A percentile compares a stretch with the other conserved stretches of the same genome.
These are phyloP conservation scores for Scolecobasidium constrictum DNA, from an alignment of 2,329 filamentous ascomycete species.

Conservation along the genomic window DNA sequence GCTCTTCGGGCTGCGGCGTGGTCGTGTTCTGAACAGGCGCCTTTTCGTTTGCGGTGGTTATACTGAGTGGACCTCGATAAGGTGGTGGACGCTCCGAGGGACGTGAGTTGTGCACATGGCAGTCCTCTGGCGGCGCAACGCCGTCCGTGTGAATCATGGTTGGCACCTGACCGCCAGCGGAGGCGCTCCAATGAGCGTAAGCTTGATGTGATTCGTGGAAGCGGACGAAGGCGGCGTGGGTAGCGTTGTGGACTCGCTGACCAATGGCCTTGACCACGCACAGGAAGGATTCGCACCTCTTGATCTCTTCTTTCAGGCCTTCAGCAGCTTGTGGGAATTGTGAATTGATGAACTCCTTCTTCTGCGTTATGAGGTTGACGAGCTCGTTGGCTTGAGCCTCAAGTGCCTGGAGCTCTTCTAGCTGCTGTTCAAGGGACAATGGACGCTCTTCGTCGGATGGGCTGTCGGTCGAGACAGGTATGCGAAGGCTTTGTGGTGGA, in stretches of 20 bases:
- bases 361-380: slow-evolving; percentile 23
- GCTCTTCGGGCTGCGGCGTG: background rate
- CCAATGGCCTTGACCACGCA: slow-evolving; percentile 30
- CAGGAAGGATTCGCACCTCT: slow-evolving; percentile 30
- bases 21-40: background rate
- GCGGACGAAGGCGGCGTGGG: slow-evolving; percentile 19
- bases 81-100: background rate
- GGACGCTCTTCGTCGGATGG: slow-evolving; percentile 10
- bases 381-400: slow-evolving; percentile 27
- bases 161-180: slow-evolving; percentile 5
- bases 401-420: slow-evolving; percentile 29
- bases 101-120: background rate
- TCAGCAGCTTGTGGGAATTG: slow-evolving; percentile 20
- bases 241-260: slow-evolving; percentile 24
- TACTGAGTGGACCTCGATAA: background rate
- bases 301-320: slow-evolving; percentile 26
- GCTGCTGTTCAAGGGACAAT: slow-evolving; percentile 25
- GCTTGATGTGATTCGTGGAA: slow-evolving; percentile 18
- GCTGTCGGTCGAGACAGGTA: slow-evolving; percentile 8
- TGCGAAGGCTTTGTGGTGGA: slow-evolving; percentile 21
- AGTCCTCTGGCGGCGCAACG: background rate
- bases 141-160: background rate
- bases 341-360: slow-evolving; percentile 23
- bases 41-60: background rate
- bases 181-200: background rate